Base-by-base conservation (phyloP, 805 yeast genomes). In the Diddensiella santjacobensis region DNA sequence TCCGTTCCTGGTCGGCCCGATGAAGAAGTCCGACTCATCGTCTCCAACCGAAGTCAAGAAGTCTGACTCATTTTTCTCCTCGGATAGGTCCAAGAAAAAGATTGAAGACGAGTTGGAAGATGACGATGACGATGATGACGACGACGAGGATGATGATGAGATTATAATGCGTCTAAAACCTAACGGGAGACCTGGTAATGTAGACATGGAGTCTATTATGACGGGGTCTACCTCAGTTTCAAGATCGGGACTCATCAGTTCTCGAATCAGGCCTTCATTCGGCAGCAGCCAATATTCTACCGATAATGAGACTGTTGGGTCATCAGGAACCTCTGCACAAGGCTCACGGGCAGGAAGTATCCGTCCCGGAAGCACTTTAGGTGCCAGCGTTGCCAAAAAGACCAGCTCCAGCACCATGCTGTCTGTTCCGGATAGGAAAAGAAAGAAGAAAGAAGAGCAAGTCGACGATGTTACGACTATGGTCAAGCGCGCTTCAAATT, bases 401-500 rank as follows among this genome's bases (percentile, higher is more conserved):
- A 8, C 31, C 13, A 26, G 31, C 31, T 26, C 31, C 13, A 26
- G 31, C 13, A 26, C 31, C 13, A 13, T 8, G 11, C 8, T 26
- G 31, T n/a, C n/a, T n/a, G n/a, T n/a, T n/a, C n/a, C n/a, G n/a
- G n/a, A n/a, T n/a, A n/a, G n/a, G n/a, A 26, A 26, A 22, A 42
- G 40, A 26, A 29, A 20, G 20, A 49, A 41, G 29, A 42, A 30
- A 6, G 42, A 36, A 15, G 48, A 47, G 3, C 50, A 58, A 44
- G 52, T 51, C 15, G 66, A 63, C 6, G 80, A 74, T 35, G 62
- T 78, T 18, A 71, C 79, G 22, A 75, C 78, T 53, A 88, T 91
- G 96, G 67, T 88, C 3, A 67, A 72, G 40, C 70, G 97, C 42
- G 87, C 97, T 0, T 77, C 86, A 22, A 79, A 78, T 49, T 87